These are phyloP conservation scores for Eleusine indica DNA, from an alignment of 176 grass and related monocot species.

Conservation along the genomic window DNA sequence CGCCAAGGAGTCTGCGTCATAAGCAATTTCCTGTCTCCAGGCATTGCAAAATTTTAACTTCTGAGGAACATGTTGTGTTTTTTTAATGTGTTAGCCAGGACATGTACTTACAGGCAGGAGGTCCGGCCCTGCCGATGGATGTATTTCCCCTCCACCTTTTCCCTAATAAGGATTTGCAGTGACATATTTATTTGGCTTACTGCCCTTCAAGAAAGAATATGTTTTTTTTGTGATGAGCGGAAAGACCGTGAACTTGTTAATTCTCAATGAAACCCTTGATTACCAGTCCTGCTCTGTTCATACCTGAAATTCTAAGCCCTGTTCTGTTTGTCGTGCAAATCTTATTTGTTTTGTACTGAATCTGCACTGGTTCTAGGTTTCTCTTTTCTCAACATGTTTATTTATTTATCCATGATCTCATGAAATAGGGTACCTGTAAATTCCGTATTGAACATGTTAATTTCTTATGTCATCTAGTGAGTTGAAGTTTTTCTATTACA, in stretches of 20 bases:
- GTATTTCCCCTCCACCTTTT: constrained; percentile 24
- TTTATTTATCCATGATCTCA: background rate
- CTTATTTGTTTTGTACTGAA: background rate
- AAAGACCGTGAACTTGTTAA: constrained; percentile 31
- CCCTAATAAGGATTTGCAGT: constrained; percentile 53
- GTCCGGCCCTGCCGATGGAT: constrained; percentile 49
- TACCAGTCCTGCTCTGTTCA: background rate
- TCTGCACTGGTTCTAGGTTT: background rate
- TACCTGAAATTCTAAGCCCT: background rate
- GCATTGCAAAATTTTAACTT: constrained; percentile 26
- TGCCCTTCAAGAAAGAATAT: constrained; percentile 45
- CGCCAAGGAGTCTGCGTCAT: constrained; percentile 76
- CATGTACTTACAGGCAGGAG: constrained; percentile 52
- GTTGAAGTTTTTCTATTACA: background rate
- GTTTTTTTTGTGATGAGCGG: constrained; percentile 31
- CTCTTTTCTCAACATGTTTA: background rate
- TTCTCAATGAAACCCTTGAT: constrained; percentile 28
- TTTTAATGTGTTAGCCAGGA: constrained; percentile 49
- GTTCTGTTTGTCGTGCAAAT: background rate
- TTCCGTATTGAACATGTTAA: background rate
- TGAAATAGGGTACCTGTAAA: background rate
- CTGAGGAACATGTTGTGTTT: constrained; percentile 38
- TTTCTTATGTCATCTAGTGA: background rate
- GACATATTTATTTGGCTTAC: constrained; percentile 36
- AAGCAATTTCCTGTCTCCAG: constrained; percentile 32